Base-by-base conservation (phyloP, 2,329 filamentous ascomycete species). In the Alternaria metachromatica region DNA sequence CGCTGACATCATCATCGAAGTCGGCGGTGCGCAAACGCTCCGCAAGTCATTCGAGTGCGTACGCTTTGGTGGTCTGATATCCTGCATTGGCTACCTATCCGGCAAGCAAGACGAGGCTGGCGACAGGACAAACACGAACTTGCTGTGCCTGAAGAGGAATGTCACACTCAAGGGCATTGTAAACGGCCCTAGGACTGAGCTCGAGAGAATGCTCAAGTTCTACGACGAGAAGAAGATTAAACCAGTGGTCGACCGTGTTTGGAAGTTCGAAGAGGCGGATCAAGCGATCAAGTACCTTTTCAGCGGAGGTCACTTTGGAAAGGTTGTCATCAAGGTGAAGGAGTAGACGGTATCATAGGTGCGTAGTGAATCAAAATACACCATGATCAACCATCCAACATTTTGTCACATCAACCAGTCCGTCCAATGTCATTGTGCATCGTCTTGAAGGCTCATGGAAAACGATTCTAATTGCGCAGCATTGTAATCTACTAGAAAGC, bases 181-280 rank as follows among this genome's bases (percentile, higher is more conserved):
- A 26, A 90, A 90, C 74, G 89, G 89, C 0, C 88, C 89, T 0
- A 84, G 83, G 66, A 86, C 88, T 65, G 79, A 84, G 44, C 85
- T 84, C 18, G 80, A 82, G 60, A 78, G 81, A 66, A 81, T 83
- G 80, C 66, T 79, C 50, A 64, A 67, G 50, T 83, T 84, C 62
- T 83, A 83, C 65, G 72, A 78, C 2, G 71, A 79, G 51, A 80
- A 83, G 65, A 55, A 78, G 64, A 81, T 83, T 20, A 76, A 72
- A 28, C 81, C 81, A 0, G 79, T 83, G 2, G 74, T 84, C 2
- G 82, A 83, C 60, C 73, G 70, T 50, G 74, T 80, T 11, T 83
- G 82, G 65, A 66, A 63, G 23, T 82, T 83, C 53, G 73, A 75
- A 15, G 73, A 76, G 63, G 72, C 71, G 1, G 65, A 71, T n/a